Conservation (phyloP, 257 asterid genomes). For the Sherardia arvensis region DNA sequence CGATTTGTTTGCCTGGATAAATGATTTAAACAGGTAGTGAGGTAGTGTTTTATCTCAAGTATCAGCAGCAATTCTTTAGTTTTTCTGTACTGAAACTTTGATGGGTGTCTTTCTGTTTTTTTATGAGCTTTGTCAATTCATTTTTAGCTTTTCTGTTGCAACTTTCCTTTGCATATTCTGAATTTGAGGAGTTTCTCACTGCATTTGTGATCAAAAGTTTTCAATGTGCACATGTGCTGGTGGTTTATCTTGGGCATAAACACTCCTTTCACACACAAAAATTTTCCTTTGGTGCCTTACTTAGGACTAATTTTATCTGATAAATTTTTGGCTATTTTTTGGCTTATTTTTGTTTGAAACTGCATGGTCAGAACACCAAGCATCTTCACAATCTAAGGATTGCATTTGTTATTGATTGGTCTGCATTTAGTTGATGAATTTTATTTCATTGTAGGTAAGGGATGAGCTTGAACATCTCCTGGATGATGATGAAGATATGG, state of each 20-base stretch:
- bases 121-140: too few relatives aligned
- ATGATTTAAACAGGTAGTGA: background rate
- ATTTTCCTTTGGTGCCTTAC: background rate
- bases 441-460: constrained; percentile 43
- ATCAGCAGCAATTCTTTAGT: background rate
- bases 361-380: background rate
- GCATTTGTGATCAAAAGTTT: background rate
- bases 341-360: background rate
- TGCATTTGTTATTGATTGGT: background rate
- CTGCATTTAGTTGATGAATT: background rate
- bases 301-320: background rate
- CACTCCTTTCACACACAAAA: background rate
- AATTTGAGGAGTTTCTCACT: background rate
- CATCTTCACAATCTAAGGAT: background rate
- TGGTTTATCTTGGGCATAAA: background rate
- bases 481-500: constrained; percentile 90
- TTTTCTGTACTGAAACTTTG: too few relatives aligned
- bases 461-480: constrained; percentile 96
- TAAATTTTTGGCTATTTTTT: background rate
- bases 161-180: background rate
- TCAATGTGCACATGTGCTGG: background rate
- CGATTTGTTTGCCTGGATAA: background rate
- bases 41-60: background rate
- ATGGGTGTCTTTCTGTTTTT: background rate
- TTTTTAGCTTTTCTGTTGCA: background rate